phyloP scores from a whole-genome alignment of 2,329 filamentous ascomycete genomes.

The Thielaviopsis euricoi region DNA sequence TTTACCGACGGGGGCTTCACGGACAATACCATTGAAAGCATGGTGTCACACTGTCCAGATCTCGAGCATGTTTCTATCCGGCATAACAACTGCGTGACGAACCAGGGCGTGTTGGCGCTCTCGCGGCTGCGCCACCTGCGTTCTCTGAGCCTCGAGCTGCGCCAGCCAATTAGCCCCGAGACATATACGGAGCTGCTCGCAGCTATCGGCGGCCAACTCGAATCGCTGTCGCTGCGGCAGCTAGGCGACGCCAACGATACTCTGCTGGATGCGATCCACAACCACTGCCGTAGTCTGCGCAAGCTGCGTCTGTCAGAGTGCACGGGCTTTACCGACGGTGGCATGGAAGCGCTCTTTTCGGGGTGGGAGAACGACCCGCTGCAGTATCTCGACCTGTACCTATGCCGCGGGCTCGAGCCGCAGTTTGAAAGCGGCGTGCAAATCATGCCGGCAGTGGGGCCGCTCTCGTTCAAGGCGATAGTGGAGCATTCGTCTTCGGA shows the following conservation, averaged over 20 bases:
- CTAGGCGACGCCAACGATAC: slow-evolving; percentile 51
- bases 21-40: slow-evolving; percentile 47
- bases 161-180: slow-evolving; percentile 36
- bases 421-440: slow-evolving; percentile 48
- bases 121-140: slow-evolving; percentile 45
- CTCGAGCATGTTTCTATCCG: slow-evolving; percentile 64
- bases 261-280: slow-evolving; percentile 54
- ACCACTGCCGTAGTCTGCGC: slow-evolving; percentile 45
- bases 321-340: slow-evolving; percentile 56
- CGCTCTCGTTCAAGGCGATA: slow-evolving; percentile 57
- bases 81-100: slow-evolving; percentile 59
- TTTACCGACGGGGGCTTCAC: slow-evolving; percentile 72
- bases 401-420: slow-evolving; percentile 63
- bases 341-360: slow-evolving; percentile 55
- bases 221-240: slow-evolving; percentile 59
- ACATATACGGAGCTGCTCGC: slow-evolving; percentile 44
- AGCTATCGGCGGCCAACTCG: slow-evolving; percentile 47
- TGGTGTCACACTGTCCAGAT: slow-evolving; percentile 48
- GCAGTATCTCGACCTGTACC: slow-evolving; percentile 54
- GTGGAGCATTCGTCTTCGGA: slow-evolving; percentile 65
- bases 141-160: slow-evolving; percentile 59
- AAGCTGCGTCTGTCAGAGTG: slow-evolving; percentile 77
- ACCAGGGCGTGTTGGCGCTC: slow-evolving; percentile 48
- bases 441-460: slow-evolving; percentile 55
- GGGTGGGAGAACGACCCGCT: slow-evolving; percentile 62